A percentile compares a stretch with the other conserved stretches of the same genome.
Evolutionary conservation across 768 basidiomycete genomes (phyloP).

Genomic region (Hypsizygus marmoreus): DNA sequence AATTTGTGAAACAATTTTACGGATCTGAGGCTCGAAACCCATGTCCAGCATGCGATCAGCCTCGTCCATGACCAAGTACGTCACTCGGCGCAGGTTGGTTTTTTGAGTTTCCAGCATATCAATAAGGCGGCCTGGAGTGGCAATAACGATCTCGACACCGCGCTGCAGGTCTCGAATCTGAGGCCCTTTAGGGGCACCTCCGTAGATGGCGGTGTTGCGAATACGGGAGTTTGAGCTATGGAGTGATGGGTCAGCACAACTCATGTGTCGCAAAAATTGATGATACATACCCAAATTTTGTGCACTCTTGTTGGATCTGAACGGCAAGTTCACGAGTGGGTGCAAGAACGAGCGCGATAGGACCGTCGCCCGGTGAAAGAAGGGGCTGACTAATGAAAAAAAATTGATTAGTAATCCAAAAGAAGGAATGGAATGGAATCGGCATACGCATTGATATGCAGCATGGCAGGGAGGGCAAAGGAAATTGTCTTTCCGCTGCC

Average conservation of each 20-base stretch:
- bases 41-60: constrained; percentile 99
- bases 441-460: constrained; percentile 97
- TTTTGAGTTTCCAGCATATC: constrained; percentile 98
- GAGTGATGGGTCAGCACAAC: not conserved
- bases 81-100: constrained; percentile 94
- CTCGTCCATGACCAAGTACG: constrained; percentile 99
- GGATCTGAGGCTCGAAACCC: constrained; percentile 99
- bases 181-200: constrained; percentile 97
- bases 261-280: not conserved
- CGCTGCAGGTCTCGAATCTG: constrained; percentile 98
- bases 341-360: constrained; percentile 94
- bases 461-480: constrained; percentile 98
- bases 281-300: constrained; percentile 84
- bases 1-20: constrained; percentile 97
- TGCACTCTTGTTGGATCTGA: constrained; percentile 98
- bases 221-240: constrained; percentile 86
- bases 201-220: constrained; percentile 98
- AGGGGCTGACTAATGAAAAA: constrained; percentile 74
- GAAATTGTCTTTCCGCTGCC: constrained; percentile 99
- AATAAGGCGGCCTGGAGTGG: constrained; percentile 99
- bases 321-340: constrained; percentile 98
- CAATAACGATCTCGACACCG: constrained; percentile 97
- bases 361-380: constrained; percentile 91
- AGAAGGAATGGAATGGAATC: not conserved
- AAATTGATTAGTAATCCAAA: constrained; percentile 15